Base-by-base conservation (phyloP, 2,329 filamentous ascomycete species). In the Fusarium begoniae region DNA sequence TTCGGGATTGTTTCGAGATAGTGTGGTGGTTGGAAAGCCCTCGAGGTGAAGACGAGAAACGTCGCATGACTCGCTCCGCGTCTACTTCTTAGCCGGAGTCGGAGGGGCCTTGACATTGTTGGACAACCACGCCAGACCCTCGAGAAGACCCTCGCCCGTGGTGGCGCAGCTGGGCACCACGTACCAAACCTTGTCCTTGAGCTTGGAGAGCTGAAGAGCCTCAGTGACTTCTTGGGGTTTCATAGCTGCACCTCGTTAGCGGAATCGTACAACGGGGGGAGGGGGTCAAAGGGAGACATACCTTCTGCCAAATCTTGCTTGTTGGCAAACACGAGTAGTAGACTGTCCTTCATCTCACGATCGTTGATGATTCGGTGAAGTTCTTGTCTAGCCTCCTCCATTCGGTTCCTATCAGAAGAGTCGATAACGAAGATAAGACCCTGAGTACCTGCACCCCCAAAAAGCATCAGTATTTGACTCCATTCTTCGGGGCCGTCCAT, bases 371-470 rank as follows among this genome's bases (percentile, higher is more conserved):
- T 98, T 81, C 96, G 93, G 86, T 98, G 95, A 75, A 99, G 88
- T 84, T 99, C 96, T 83, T 94, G 93, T 79, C 92, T 90, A 64
- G 96, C 96, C 86, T 98, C 96, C 65, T 96, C 94, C 84, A 99
- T 94, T 82, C 96, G 93, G 78, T 90, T 91, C 75, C 92, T 93
- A 84, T 98, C 96, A 80, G 94, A 96, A 73, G 94, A 97, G 87
- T 99, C 96, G 80, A 99, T 94, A 78, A 99, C 96, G 87, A 98
- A 99, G 86, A 99, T 98, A 79, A 99, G 90, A 80, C 95, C 96
- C 87, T 98, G 96, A 69, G 96, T 98, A 81, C 95, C 92, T 96
- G 82, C 56, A 48, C 15, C 14, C 66, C n/a, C 47, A n/a, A 65
- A 6, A 10, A 4, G 35, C 59, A 51, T 61, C 43, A 78, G 60